Conservation (phyloP, 495 filamentous ascomycete genomes). For the Penicillium ochrochloron region DNA sequence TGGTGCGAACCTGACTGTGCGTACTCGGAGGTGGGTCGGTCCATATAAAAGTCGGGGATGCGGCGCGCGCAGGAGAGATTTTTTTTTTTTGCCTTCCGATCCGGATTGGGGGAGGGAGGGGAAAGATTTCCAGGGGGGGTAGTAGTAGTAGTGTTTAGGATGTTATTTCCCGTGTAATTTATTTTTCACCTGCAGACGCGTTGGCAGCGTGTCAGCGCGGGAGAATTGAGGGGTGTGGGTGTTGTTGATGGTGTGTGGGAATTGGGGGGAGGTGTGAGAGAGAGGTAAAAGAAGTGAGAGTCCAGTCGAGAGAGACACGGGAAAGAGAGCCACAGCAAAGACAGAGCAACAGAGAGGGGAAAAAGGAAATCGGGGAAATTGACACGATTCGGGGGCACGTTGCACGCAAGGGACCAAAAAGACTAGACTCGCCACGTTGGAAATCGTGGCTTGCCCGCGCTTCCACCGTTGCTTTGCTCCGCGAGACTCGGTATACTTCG, state of each 20-base stretch:
- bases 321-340: neutral
- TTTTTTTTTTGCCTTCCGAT: constrained; percentile 15
- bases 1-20: constrained; percentile 98
- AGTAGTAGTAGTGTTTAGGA: neutral
- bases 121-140: constrained; percentile 9
- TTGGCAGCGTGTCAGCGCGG: constrained; percentile 15
- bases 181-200: constrained; percentile 24
- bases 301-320: constrained; percentile 10
- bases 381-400: constrained; percentile 30
- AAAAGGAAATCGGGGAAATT: constrained; percentile 37
- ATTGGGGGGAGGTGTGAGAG: constrained; percentile 17
- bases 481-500: neutral
- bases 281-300: constrained; percentile 20
- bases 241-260: constrained; percentile 2
- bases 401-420: constrained; percentile 41
- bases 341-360: neutral
- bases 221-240: neutral
- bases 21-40: constrained; percentile 90
- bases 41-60: constrained; percentile 54
- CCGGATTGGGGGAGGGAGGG: constrained; percentile 8
- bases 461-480: constrained; percentile 7
- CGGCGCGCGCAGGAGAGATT: constrained; percentile 19
- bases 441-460: constrained; percentile 26
- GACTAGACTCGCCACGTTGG: constrained; percentile 33
- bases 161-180: constrained; percentile 12